Evolutionary conservation across 2,329 filamentous ascomycete species (phyloP).

Genomic region (Aspergillus glaucus): DNA sequence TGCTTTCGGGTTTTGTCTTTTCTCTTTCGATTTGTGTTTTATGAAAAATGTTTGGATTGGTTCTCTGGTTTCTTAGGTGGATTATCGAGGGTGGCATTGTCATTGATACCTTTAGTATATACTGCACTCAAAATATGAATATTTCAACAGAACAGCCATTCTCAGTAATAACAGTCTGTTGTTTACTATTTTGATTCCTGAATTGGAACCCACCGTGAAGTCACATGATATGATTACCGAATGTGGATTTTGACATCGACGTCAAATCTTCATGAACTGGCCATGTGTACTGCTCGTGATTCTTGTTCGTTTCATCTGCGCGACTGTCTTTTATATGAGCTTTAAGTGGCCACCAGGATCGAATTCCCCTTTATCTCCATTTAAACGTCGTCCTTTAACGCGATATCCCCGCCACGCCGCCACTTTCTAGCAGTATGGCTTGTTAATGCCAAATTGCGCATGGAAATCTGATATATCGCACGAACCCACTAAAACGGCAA

Average conservation of each 20-base stretch:
- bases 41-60: no score
- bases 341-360: not conserved
- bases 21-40: no score
- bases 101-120: no score
- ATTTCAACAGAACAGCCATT: no score
- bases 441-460: not conserved
- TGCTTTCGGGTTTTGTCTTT: no score
- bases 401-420: not conserved
- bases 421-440: not conserved
- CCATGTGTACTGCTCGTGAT: not conserved
- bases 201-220: not conserved
- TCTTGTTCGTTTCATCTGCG: not conserved
- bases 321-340: not conserved
- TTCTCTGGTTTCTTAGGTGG: no score
- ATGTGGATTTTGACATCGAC: slow-evolving; percentile 1
- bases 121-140: no score
- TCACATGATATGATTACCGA: slow-evolving; percentile 4
- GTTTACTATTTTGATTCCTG: no score
- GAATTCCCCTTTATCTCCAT: not conserved
- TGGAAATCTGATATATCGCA: no score
- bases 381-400: not conserved
- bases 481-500: no score
- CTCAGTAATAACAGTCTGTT: no score
- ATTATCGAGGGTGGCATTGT: no score
- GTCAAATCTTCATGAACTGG: not conserved